Base-by-base conservation (phyloP, 2,329 filamentous ascomycete species). In the Neofusicoccum sp. region DNA sequence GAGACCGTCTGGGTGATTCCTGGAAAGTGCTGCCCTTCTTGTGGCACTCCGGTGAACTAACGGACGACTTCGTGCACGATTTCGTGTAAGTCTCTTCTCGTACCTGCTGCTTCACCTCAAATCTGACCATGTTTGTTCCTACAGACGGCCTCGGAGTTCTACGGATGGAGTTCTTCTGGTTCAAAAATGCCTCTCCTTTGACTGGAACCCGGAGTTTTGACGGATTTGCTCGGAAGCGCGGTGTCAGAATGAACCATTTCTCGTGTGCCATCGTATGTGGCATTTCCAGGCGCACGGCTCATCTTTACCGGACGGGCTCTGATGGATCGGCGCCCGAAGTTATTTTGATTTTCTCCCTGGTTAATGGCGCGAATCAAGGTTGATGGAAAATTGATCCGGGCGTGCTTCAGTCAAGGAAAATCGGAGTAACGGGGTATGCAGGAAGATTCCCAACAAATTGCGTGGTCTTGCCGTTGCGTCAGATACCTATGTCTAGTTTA, bases 1-100 rank as follows among this genome's bases (percentile, higher is more conserved):
- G 68, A 75, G 45, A 74, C 71, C 2, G 72, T 76, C 2, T 76
- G 74, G 74, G 74, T 76, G 20, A 72, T 75, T 54, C 73, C 72
- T 4, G 74, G 74, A 28, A 75, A 75, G 61, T 71, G 70, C 64
- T 76, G 74, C 62, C 71, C 72, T 6, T 66, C 71, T 45, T 76
- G 74, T 56, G 73, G 73, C 45, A 75, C 73, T 54, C 71, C 72
- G n/a, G 74, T 76, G 34, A 75, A 74, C 61, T 76, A 31, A 38
- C 40, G 20, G 30, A 36, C 40, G 9, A 36, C 44, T 54, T 16
- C 12, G 16, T 24, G 45, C 33, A 49, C 16, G 36, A 44, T 45
- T 48, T 44, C 40, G 20, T 36, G 31, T 43, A n/a, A 36, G 33
- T 47, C 3, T 34, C 38, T 24, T 26, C 14, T 44, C 28, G 11